Evolutionary conservation across 306 rosid species (phyloP), one percentile per base, ranked within the genome.

Genomic region (Argentina anserina): DNA sequence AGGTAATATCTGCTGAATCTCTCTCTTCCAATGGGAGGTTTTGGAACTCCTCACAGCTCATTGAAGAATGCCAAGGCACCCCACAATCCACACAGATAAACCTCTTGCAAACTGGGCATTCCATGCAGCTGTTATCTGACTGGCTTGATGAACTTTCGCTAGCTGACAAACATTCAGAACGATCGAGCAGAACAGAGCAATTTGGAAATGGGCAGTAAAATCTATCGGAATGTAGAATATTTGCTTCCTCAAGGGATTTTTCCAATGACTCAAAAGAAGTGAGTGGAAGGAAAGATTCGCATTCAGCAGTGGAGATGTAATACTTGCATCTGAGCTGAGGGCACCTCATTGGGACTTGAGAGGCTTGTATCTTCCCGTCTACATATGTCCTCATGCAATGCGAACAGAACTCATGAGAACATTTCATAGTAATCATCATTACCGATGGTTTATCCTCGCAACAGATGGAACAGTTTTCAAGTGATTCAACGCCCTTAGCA

Each of bases 41-140:
- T 78, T 89, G 98, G 76, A 68, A 93, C 81, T 87, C 96, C 82
- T 82, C 92, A 78, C 98, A 93, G 79, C 86, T 90, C 89, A 90
- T 79, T 9, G 90, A 89, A 65, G 90, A 86, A 83, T 93, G 98
- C 98, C 98, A 93, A 67, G 98, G 96, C 78, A 90, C 96, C 69
- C 84, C 84, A 69, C 98, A 93, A 25, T 85, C 93, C 63, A 87
- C 83, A 18, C 98, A 93, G 60, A 93, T 85, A 69, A 86, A 85
- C 79, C 96, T 90, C 81, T 70, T 84, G 81, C 98, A 93, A 73
- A 86, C 96, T 53, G 97, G 96, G 76, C 98, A 93, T 75, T 90
- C 96, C 8, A 90, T 79, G 80, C 98, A 87, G 75, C 89, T 80
- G 74, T 83, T 93, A 58, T 86, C 93, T 18, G 90, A 82, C 71